Evolutionary conservation across 2,329 filamentous ascomycete genomes (phyloP).

Genomic region (Aspergillus sp.): DNA sequence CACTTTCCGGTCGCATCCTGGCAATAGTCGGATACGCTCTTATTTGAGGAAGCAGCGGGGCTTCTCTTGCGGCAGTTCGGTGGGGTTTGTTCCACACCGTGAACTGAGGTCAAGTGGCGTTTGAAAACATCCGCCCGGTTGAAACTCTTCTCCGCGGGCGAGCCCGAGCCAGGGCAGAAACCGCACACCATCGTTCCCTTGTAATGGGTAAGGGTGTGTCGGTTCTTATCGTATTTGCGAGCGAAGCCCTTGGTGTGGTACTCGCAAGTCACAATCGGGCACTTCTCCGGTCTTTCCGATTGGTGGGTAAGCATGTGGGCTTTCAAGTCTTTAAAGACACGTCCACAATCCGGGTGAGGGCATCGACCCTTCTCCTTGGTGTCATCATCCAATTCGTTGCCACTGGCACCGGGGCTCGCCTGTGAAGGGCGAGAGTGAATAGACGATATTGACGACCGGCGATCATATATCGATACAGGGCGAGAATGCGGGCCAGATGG

Average conservation of each 20-base stretch:
- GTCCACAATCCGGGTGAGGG: slow-evolving; percentile 79
- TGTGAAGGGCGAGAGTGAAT: slow-evolving; percentile 65
- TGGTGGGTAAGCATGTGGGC: slow-evolving; percentile 95
- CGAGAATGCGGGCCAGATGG: slow-evolving; percentile 54
- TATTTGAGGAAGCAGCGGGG: slow-evolving; percentile 44
- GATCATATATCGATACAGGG: slow-evolving; percentile 45
- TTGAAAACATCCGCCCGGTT: slow-evolving; percentile 97
- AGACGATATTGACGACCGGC: slow-evolving; percentile 69
- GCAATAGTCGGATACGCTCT: slow-evolving; percentile 70
- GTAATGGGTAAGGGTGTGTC: slow-evolving; percentile 92
- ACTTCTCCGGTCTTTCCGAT: slow-evolving; percentile 88
- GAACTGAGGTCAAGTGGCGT: slow-evolving; percentile 84
- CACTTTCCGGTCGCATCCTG: slow-evolving; percentile 82
- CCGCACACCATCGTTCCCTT: slow-evolving; percentile 97
- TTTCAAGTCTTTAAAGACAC: slow-evolving; percentile 85
- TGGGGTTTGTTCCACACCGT: slow-evolving; percentile 88
- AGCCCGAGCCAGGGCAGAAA: slow-evolving; percentile 87
- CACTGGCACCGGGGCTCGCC: slow-evolving; percentile 60
- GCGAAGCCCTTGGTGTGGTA: slow-evolving; percentile 92
- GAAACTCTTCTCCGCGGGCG: slow-evolving; percentile 88
- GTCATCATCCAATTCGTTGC: slow-evolving; percentile 63
- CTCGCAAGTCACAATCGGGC: slow-evolving; percentile 86
- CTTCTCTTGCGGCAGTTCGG: slow-evolving; percentile 85
- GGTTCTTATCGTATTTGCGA: slow-evolving; percentile 94
- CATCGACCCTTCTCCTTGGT: slow-evolving; percentile 66